These are phyloP conservation scores for Eragrostis nindensis DNA, from an alignment of 176 grass and related monocot species.

Conservation along the genomic window DNA sequence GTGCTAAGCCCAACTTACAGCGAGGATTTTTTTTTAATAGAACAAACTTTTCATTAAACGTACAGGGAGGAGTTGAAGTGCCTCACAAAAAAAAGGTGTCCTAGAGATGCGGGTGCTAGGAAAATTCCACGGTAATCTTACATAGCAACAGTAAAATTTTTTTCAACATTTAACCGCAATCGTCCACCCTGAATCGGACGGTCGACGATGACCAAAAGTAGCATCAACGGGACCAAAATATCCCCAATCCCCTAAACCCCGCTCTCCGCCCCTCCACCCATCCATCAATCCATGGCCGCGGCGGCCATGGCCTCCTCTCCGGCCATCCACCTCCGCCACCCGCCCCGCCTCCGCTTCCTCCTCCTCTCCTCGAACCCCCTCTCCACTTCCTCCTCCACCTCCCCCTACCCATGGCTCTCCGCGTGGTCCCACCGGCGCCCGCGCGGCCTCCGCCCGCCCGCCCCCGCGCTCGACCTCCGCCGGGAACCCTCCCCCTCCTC, in stretches of 20 bases:
- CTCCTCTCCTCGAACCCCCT: constrained; percentile 38
- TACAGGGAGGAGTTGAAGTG: too few species aligned
- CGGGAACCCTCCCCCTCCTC: constrained; percentile 61
- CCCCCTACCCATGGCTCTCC: constrained; percentile 58
- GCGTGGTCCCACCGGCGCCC: constrained; percentile 39
- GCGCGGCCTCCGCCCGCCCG: constrained; percentile 30
- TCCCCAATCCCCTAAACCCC: constrained; percentile 45
- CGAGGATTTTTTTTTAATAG: too few species aligned
- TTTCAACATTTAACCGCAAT: background rate
- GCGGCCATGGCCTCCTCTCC: constrained; percentile 58
- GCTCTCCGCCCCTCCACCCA: background rate
- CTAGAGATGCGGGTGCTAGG: too few species aligned
- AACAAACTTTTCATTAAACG: too few species aligned
- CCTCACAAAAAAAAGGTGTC: too few species aligned
- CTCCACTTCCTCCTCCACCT: constrained; percentile 18
- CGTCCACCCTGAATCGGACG: background rate
- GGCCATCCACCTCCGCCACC: constrained; percentile 53
- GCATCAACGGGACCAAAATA: constrained; percentile 16
- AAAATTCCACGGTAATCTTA: too few species aligned
- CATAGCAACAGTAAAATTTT: too few species aligned
- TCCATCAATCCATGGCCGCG: constrained; percentile 42
- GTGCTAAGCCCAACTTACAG: too few species aligned
- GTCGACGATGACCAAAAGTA: background rate
- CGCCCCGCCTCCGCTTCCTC: constrained; percentile 48
- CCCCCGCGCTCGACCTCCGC: constrained; percentile 63